Base-by-base conservation (phyloP, 371 early-diverging fungal genomes). In the Mucor irregularis region DNA sequence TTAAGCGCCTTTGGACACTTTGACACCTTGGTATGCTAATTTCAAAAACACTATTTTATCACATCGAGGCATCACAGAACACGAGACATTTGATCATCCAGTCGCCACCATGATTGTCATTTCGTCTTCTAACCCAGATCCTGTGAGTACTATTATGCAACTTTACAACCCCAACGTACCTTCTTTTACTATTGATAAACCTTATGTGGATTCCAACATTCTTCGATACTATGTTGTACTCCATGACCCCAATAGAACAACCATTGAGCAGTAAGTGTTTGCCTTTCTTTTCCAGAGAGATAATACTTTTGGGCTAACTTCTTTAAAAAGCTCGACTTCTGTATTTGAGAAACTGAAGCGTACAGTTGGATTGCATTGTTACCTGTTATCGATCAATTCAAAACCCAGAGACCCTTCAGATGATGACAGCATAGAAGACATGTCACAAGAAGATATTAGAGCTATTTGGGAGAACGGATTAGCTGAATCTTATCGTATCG, bases 41-140 rank as follows among this genome's bases (percentile, higher is more conserved):
- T 96, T 93, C 62, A 78, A 90, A 30, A 74, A 88, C 31, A 68
- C 82, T 21, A 74, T 92, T 49, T 76, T 91, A 16, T 74, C 79
- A 28, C 68, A 80, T 14, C 77, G 83, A 49, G 90, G 88, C 3
- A 79, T 86, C 7, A 81, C 90, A 0, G 95, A 95, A 56, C 93
- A 96, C 58, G 95, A 96, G 61, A 86, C 94, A 5, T 96, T 98
- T 65, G 90, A 92, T 52, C 96, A 96, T 62, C 97, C 98, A 2
- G 89, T 96, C 1, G 93, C 93, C 7, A 82, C 78, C 39, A 58
- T 96, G 40, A 74, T 91, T 43, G 92, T 88, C 8, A 85, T 89
- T 11, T 90, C 95, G 0, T 87, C 93, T 1, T 60, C 83, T 1
- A 84, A 90, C 37, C 76, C 86, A 0, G 92, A 95, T 58, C 94